Evolutionary conservation across 1,284 basidiomycete genomes (phyloP).

Genomic region (Ustilago loliicola): DNA sequence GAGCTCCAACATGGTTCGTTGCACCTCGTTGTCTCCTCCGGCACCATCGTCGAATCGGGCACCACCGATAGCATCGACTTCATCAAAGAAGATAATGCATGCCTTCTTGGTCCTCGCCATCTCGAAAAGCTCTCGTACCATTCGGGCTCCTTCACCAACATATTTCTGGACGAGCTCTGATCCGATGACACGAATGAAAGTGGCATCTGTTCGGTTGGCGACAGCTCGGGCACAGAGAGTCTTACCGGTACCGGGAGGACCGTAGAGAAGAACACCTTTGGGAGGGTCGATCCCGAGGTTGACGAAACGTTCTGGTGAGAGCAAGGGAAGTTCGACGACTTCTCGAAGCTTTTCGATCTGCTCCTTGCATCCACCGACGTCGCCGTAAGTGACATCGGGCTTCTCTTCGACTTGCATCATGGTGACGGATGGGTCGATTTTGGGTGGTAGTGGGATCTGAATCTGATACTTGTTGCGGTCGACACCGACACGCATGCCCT

Average conservation of each 20-base stretch:
- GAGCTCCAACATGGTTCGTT: slow-evolving; percentile 99
- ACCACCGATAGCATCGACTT: slow-evolving; percentile 96
- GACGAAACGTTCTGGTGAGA: slow-evolving; percentile 91
- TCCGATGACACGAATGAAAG: slow-evolving; percentile 98
- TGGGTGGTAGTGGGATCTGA: slow-evolving; percentile 99
- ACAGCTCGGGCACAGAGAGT: slow-evolving; percentile 98
- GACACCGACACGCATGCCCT: slow-evolving; percentile 98
- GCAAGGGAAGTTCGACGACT: slow-evolving; percentile 96
- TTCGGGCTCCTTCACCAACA: slow-evolving; percentile 97
- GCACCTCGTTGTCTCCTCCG: slow-evolving; percentile 98
- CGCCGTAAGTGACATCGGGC: slow-evolving; percentile 97
- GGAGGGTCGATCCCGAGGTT: slow-evolving; percentile 99
- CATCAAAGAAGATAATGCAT: slow-evolving; percentile 99
- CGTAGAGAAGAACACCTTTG: slow-evolving; percentile 96
- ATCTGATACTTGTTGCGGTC: slow-evolving; percentile 98
- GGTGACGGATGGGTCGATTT: slow-evolving; percentile 98
- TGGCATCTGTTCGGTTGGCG: slow-evolving; percentile 98
- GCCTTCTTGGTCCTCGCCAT: slow-evolving; percentile 99
- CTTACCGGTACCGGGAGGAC: slow-evolving; percentile 96
- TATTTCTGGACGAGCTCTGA: slow-evolving; percentile 99
- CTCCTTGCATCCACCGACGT: slow-evolving; percentile 98
- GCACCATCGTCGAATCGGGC: slow-evolving; percentile 99
- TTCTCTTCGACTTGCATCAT: slow-evolving; percentile 99
- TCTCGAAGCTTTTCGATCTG: slow-evolving; percentile 99
- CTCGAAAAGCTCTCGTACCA: slow-evolving; percentile 99